Evolutionary conservation across 2,329 filamentous ascomycete species (phyloP), one percentile per base, ranked within the genome.

Genomic region (Lojkania enalia): DNA sequence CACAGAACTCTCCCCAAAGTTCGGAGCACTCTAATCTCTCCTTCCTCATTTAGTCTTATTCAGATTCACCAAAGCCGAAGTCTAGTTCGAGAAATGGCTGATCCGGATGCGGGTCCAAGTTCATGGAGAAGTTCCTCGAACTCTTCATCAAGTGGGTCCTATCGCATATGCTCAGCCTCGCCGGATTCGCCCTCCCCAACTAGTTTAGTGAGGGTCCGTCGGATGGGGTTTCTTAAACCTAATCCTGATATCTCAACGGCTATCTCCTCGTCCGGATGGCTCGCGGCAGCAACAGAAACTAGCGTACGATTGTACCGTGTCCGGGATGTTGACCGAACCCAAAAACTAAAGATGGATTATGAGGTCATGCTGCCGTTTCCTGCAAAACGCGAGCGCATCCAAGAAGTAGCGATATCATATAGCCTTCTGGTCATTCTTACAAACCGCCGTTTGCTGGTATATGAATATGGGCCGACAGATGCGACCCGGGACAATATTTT

Each of bases 381-480:
- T 12, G 37, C 42, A 9, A 42, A 46, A 30, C 16, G 29, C 15
- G 52, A 58, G 35, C 42, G 39, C 11, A 54, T 60, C 32, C 50
- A 50, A 19, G 49, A 25, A 19, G 40, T 57, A 14, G 55, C 55
- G 3, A 35, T 58, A 7, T 58, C 57, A 5, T 35, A 58, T 3
- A 47, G 58, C 43, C 42, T 60, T n/a, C 44, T 58, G 15, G 54
- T 52, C 9, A 46, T 60, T n/a, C 42, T 57, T 23, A 60, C 57
- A 3, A 43, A 55, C 35, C 35, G n/a, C 30, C 54, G 42, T n/a
- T 36, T 60, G 6, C 13, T 57, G 13, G 47, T 60, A 9, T 60
- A 58, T 32, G 49, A 55, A 18, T 58, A 60, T 32, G 47, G 39
- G 15, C 20, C 35, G n/a, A 29, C 33, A 16, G 31, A 20, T 9